Evolutionary conservation across 2,329 filamentous ascomycete species (phyloP).

Genomic region (Pseudogymnoascus destructans): DNA sequence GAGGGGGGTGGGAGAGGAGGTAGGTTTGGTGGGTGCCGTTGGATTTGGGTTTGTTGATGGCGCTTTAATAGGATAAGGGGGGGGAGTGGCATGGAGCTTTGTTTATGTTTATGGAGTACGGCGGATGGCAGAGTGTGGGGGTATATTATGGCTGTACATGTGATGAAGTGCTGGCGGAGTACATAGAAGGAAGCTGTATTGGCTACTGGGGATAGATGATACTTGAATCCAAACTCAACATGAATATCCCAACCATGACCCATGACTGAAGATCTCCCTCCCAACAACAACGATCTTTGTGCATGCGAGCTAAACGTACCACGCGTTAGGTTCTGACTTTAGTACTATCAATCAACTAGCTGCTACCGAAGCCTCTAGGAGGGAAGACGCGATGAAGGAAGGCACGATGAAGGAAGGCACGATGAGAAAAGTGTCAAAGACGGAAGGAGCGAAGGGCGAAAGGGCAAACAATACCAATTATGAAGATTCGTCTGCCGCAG

Average conservation of each 20-base stretch:
- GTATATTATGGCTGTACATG: background rate
- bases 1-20: constrained; percentile 7
- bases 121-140: background rate
- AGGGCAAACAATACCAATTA: background rate
- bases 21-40: background rate
- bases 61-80: background rate
- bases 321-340: background rate
- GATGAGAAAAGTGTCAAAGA: background rate
- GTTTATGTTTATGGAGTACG: background rate
- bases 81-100: background rate
- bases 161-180: background rate
- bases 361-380: background rate
- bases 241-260: background rate
- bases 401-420: background rate
- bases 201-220: background rate
- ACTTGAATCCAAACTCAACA: background rate
- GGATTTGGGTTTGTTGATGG: background rate
- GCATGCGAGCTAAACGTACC: background rate
- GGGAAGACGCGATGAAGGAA: background rate
- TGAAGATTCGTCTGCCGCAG: background rate
- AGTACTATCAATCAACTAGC: background rate
- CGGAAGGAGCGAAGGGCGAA: background rate
- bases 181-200: background rate
- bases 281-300: background rate
- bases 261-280: too few relatives aligned